Evolutionary conservation across 805 yeast genomes (phyloP).

Genomic region (Zygotorulaspora sp.): DNA sequence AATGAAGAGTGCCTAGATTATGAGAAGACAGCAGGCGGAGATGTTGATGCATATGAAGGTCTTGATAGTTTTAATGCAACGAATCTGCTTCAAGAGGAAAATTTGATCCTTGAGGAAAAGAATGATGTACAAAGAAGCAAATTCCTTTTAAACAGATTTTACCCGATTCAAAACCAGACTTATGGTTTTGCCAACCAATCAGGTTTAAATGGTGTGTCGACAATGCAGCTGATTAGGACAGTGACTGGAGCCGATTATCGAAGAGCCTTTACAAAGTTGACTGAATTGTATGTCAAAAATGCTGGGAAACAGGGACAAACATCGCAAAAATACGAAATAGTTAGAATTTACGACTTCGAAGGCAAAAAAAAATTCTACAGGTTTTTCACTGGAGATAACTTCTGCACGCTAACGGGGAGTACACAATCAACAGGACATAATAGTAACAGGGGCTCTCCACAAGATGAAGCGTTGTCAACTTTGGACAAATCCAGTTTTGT

Average conservation of each 20-base stretch:
- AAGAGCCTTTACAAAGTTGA: conserved; percentile 47
- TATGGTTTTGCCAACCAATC: conserved; percentile 43
- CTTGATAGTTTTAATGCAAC: conserved; percentile 29
- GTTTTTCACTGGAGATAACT: conserved; percentile 47
- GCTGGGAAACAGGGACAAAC: conserved; percentile 32
- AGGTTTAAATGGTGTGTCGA: conserved; percentile 51
- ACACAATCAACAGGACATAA: background rate
- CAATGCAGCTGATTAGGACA: conserved; percentile 47
- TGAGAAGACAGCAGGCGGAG: conserved; percentile 30
- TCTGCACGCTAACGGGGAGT: conserved; percentile 32
- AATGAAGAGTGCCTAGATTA: conserved; percentile 30
- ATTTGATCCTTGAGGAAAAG: conserved; percentile 25
- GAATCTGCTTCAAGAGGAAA: conserved; percentile 26
- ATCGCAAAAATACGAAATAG: conserved; percentile 39
- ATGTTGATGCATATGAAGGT: conserved; percentile 33
- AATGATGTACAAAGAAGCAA: conserved; percentile 9
- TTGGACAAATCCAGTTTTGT: conserved; percentile 26
- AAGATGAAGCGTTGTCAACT: conserved; percentile 14
- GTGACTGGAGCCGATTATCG: conserved; percentile 53
- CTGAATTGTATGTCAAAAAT: conserved; percentile 46
- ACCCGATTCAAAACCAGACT: conserved; percentile 63
- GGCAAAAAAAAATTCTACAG: conserved; percentile 73
- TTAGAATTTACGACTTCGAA: conserved; percentile 63
- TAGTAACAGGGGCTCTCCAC: conserved; percentile 3
- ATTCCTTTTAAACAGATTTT: conserved; percentile 45